A percentile compares a stretch with the other conserved stretches of the same genome.
These are phyloP conservation scores for Lophium mytilinum DNA, from an alignment of 495 filamentous ascomycete genomes.

Conservation along the genomic window DNA sequence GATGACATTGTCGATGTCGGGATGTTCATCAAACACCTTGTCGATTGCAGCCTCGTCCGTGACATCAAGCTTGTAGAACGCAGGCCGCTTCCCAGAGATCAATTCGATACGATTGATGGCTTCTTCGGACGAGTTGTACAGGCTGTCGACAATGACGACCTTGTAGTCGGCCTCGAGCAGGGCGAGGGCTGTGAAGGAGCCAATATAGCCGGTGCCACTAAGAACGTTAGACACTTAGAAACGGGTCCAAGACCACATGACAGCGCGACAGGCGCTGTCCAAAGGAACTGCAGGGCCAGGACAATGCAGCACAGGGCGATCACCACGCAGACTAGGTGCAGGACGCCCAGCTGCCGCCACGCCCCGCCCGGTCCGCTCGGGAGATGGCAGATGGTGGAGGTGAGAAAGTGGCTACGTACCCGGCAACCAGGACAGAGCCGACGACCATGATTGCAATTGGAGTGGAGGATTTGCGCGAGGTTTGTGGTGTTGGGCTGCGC, in stretches of 20 bases:
- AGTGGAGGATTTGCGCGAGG: background rate
- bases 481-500: no score
- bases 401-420: slow-evolving; percentile 11
- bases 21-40: slow-evolving; percentile 80
- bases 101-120: slow-evolving; percentile 87
- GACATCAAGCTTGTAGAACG: slow-evolving; percentile 79
- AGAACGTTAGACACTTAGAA: background rate
- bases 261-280: background rate
- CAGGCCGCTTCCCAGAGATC: slow-evolving; percentile 80
- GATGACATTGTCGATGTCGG: slow-evolving; percentile 92
- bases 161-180: slow-evolving; percentile 91
- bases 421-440: slow-evolving; percentile 25
- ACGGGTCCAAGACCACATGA: slow-evolving; percentile 3
- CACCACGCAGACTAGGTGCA: background rate
- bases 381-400: background rate
- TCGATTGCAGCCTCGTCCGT: slow-evolving; percentile 77
- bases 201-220: slow-evolving; percentile 98
- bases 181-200: slow-evolving; percentile 89
- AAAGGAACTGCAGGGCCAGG: background rate
- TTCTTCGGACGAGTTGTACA: slow-evolving; percentile 91
- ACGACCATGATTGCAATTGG: slow-evolving; percentile 15
- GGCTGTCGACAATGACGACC: slow-evolving; percentile 88
- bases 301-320: background rate
- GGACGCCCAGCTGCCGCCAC: background rate
- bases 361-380: slow-evolving; percentile 1